Evolutionary conservation across 345 rosid genomes (phyloP).

Genomic region (Eutrema heterophyllum): DNA sequence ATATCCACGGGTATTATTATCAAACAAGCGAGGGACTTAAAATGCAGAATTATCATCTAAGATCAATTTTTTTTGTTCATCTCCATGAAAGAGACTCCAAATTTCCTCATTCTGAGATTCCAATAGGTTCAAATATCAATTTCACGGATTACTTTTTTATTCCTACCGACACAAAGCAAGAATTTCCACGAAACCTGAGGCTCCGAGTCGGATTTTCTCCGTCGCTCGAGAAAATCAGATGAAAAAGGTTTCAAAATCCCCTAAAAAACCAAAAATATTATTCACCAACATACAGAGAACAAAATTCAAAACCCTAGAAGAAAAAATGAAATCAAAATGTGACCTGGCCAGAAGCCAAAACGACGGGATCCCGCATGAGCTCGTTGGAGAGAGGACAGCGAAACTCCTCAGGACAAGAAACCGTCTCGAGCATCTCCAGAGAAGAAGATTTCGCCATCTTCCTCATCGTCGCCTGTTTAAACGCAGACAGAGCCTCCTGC

Average conservation of each 20-base stretch:
- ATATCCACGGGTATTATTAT: not conserved
- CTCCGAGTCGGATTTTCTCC: not conserved
- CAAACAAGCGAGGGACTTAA: not conserved
- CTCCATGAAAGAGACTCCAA: not conserved
- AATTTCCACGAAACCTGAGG: not conserved
- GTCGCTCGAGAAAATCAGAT: not conserved
- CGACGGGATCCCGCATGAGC: slow-evolving; percentile 90
- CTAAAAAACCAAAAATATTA: not conserved
- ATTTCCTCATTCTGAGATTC: not conserved
- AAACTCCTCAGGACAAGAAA: slow-evolving; percentile 72
- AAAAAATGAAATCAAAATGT: not conserved
- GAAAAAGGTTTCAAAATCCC: not conserved
- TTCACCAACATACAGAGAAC: slow-evolving; percentile 1
- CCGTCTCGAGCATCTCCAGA: slow-evolving; percentile 37
- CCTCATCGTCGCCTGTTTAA: slow-evolving; percentile 48
- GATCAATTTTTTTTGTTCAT: not conserved
- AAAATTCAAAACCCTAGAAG: not conserved
- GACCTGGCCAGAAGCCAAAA: slow-evolving; percentile 89
- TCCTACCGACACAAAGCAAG: not conserved
- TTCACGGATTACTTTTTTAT: not conserved
- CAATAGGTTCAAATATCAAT: not conserved
- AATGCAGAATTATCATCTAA: not conserved
- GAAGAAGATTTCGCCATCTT: slow-evolving; percentile 47
- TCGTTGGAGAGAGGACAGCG: slow-evolving; percentile 84
- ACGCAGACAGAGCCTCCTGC: slow-evolving; percentile 47